A percentile compares a stretch with the other conserved stretches of the same genome.
These are phyloP conservation scores for Exserohilum turcica DNA, from an alignment of 2,329 filamentous ascomycete genomes.

Conservation along the genomic window DNA sequence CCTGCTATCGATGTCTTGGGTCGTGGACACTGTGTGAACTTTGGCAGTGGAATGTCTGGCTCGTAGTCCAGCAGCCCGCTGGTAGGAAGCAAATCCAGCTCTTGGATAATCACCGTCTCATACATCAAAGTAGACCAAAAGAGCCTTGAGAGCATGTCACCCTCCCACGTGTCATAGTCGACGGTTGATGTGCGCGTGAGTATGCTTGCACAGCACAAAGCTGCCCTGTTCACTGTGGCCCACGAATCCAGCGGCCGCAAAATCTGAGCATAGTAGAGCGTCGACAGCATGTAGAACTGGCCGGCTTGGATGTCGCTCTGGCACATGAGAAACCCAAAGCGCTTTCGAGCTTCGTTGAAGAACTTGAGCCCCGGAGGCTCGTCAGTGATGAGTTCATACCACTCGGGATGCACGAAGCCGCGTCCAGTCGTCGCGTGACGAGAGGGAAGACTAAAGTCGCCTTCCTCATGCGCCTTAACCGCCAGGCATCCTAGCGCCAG, in stretches of 20 bases:
- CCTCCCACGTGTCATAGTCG: constrained; percentile 59
- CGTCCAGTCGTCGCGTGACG: constrained; percentile 15
- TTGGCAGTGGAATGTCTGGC: constrained; percentile 59
- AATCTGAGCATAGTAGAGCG: constrained; percentile 59
- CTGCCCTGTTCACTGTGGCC: constrained; percentile 59
- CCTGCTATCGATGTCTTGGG: constrained; percentile 43
- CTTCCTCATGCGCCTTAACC: constrained; percentile 56
- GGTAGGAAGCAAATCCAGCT: constrained; percentile 56
- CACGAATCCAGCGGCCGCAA: constrained; percentile 60
- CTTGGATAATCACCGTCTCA: constrained; percentile 61
- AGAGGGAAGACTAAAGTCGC: constrained; percentile 53
- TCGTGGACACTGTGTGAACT: constrained; percentile 55
- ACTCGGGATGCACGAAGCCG: constrained; percentile 39
- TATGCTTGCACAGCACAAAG: constrained; percentile 56
- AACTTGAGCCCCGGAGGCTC: constrained; percentile 56
- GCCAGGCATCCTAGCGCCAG: constrained; percentile 59
- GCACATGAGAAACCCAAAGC: constrained; percentile 57
- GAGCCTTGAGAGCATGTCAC: constrained; percentile 61
- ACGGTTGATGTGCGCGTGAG: constrained; percentile 51
- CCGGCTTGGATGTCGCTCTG: constrained; percentile 58
- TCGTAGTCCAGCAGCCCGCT: constrained; percentile 59
- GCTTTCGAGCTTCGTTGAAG: constrained; percentile 60
- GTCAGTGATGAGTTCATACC: constrained; percentile 44
- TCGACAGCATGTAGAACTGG: constrained; percentile 59
- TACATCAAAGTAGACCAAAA: constrained; percentile 64